Evolutionary conservation across 306 rosid genomes (phyloP), one percentile per base, ranked within the genome.

Genomic region (Acacia crassicarpa): DNA sequence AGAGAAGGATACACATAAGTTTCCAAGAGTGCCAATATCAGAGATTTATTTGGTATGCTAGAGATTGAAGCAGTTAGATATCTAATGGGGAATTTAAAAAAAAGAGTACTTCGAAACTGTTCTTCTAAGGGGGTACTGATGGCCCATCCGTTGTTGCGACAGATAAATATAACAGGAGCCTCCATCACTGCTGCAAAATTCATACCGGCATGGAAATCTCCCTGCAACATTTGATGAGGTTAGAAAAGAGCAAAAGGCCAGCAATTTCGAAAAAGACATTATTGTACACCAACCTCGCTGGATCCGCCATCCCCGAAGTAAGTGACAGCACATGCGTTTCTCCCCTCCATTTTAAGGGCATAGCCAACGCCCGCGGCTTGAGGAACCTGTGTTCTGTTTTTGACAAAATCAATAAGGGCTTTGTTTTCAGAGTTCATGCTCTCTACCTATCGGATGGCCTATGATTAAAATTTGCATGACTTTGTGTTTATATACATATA

Each of bases 341-440:
- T 80, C 14, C 80, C 88, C 2, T 86, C 94, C 90, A 90, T 89
- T 87, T 90, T 90, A 76, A 90, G 92, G 59, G 97, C 89, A 82
- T 92, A 90, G n/a, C n/a, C 97, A 68, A 86, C 86, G 7, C 94
- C 97, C 0, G 89, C 97, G 3, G 97, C 94, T 82, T 92, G 97
- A 48, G 94, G 94, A 82, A 92, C 86, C 68, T 92, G 94, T 59
- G 97, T 92, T 48, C 94, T 92, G 86, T 73, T 74, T 73, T 73
- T 72, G 45, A 38, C 78, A 82, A 74, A 75, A 10, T 19, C 78
- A 81, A 85, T 49, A 58, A 38, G 41, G 41, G 54, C 70, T 23
- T 80, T 9, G 78, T 13, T 80, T 77, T 5, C 65, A 82, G 75
- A 67, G 53, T 44, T 40, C 51, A 77, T 49, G 79, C 48, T 33